Evolutionary conservation across 257 asterid genomes (phyloP).

Genomic region (Eustoma russellianum): DNA sequence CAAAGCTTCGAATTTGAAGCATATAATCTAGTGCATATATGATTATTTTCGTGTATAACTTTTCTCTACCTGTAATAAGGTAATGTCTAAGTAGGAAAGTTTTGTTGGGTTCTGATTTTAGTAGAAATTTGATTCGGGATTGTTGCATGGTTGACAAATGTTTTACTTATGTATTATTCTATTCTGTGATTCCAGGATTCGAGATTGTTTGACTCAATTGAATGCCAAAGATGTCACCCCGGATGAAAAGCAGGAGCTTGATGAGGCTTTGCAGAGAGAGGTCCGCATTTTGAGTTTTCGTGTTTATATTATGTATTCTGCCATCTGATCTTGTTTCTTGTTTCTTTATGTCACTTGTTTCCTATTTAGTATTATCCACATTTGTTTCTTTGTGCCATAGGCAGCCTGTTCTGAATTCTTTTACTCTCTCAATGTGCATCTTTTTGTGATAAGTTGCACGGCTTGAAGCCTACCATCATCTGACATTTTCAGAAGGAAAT

Average conservation of each 20-base stretch:
- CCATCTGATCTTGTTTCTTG: neutral
- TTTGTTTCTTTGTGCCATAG: too few relatives aligned
- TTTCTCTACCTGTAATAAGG: too few relatives aligned
- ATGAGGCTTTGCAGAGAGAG: slow-evolving; percentile 93
- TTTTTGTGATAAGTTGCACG: too few relatives aligned
- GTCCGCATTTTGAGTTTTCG: slow-evolving; percentile 23
- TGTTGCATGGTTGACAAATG: too few relatives aligned
- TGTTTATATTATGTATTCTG: neutral
- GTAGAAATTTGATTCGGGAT: neutral
- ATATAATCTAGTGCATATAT: neutral
- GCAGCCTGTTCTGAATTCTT: too few relatives aligned
- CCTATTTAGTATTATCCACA: neutral
- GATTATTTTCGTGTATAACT: too few relatives aligned
- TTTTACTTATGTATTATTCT: neutral
- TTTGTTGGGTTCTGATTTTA: neutral
- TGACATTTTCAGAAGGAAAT: too few relatives aligned
- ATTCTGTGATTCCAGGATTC: slow-evolving; percentile 36
- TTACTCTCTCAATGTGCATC: too few relatives aligned
- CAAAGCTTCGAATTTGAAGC: neutral
- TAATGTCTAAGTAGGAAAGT: too few relatives aligned
- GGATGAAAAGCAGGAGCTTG: slow-evolving; percentile 92
- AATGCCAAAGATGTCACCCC: slow-evolving; percentile 82
- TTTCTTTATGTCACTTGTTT: neutral
- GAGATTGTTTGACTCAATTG: slow-evolving; percentile 74
- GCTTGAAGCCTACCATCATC: too few relatives aligned